Evolutionary conservation across 768 basidiomycete species (phyloP).

Genomic region (Naganishia kalamii): DNA sequence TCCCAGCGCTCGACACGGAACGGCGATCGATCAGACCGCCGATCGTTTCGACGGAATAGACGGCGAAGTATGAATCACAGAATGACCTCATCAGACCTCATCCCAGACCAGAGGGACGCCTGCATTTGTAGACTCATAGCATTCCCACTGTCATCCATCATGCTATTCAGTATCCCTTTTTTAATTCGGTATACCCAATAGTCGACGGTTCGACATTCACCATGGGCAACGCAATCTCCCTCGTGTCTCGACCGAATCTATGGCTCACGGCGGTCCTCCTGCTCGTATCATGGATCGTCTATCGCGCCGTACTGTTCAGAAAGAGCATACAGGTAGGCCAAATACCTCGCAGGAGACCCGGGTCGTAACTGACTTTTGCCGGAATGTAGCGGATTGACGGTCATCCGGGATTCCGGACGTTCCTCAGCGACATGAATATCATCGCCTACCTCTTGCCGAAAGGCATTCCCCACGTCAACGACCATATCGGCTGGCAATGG

Average conservation of each 20-base stretch:
- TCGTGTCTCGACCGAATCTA: not conserved
- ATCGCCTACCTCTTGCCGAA: constrained; percentile 17
- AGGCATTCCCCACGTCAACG: constrained; percentile 15
- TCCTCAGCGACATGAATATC: constrained; percentile 13
- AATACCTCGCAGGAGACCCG: not conserved
- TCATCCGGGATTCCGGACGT: constrained; percentile 20
- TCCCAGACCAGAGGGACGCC: too few species aligned
- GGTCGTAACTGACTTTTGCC: not conserved
- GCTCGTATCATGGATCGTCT: constrained; percentile 12
- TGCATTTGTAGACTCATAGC: too few species aligned
- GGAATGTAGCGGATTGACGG: not conserved
- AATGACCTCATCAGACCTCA: too few species aligned
- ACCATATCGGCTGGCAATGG: constrained; percentile 10
- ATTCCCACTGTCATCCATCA: too few species aligned
- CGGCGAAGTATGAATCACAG: too few species aligned
- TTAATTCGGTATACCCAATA: too few species aligned
- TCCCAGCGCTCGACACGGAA: too few species aligned
- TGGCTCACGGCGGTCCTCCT: not conserved
- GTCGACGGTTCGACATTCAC: too few species aligned
- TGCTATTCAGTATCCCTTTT: too few species aligned
- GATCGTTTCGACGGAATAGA: too few species aligned
- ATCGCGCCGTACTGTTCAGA: not conserved
- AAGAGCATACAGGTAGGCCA: not conserved
- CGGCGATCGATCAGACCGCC: too few species aligned
- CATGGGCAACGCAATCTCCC: not conserved